These are phyloP conservation scores for Pythium oligandrum DNA, from an alignment of 352 stramenopile genomes.

Conservation along the genomic window DNA sequence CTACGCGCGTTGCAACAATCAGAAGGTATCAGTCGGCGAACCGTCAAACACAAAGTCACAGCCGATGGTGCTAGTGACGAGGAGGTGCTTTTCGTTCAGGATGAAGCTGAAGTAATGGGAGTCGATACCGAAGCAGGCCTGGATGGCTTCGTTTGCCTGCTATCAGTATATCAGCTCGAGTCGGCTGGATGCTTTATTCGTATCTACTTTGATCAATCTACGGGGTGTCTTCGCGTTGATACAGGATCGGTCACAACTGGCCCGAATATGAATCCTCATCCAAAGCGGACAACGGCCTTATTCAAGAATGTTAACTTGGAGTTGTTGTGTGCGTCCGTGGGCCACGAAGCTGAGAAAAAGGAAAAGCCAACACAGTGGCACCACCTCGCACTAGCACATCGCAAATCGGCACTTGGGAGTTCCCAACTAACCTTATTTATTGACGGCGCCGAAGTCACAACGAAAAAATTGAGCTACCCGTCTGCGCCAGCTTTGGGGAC, in stretches of 20 bases:
- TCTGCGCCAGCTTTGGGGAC: conserved; percentile 33
- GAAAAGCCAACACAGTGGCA: conserved; percentile 54
- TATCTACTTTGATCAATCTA: conserved; percentile 69
- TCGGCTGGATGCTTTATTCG: conserved; percentile 55
- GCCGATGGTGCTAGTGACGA: conserved; percentile 9
- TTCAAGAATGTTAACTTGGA: conserved; percentile 66
- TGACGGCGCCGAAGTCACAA: conserved; percentile 62
- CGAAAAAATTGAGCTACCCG: conserved; percentile 72
- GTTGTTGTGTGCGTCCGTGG: conserved; percentile 17
- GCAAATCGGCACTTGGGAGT: conserved; percentile 63
- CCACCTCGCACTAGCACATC: conserved; percentile 67
- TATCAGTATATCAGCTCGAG: conserved; percentile 73
- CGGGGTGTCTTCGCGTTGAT: conserved; percentile 60
- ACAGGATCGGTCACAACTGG: conserved; percentile 44
- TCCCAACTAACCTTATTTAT: conserved; percentile 72
- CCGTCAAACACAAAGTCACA: conserved; percentile 20
- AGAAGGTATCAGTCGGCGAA: conserved; percentile 28
- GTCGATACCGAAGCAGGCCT: conserved; percentile 12
- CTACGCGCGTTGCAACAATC: conserved; percentile 50
- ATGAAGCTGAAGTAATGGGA: conserved; percentile 1
- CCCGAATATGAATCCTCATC: conserved; percentile 48
- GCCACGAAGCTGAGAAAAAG: conserved; percentile 6
- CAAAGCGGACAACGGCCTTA: conserved; percentile 43
- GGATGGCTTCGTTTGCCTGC: conserved; percentile 55
- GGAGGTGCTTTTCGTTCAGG: conserved; percentile 28